A percentile compares a stretch with the other conserved stretches of the same genome.
These are phyloP conservation scores for Auriscalpium orientale DNA, from an alignment of 768 basidiomycete species.

Conservation along the genomic window DNA sequence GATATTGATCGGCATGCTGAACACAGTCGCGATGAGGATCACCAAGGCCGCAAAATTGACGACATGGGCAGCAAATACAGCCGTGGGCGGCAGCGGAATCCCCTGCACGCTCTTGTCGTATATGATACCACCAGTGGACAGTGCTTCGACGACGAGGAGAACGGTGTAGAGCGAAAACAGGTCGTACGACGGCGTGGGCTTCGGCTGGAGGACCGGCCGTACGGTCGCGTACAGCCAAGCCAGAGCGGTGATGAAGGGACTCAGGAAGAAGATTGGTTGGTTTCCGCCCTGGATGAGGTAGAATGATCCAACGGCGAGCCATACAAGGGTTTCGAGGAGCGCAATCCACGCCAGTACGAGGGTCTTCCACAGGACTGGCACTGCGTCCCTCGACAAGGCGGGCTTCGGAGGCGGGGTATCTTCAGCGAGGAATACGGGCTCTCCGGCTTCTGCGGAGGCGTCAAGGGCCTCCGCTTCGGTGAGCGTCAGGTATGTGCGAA, in stretches of 20 bases:
- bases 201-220: slow-evolving; percentile 45
- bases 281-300: slow-evolving; percentile 28
- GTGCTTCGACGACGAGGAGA: slow-evolving; percentile 36
- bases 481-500: background rate
- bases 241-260: slow-evolving; percentile 39
- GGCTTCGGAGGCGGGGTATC: too few species aligned
- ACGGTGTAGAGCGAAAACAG: slow-evolving; percentile 50
- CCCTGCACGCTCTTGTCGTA: slow-evolving; percentile 43
- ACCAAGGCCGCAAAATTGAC: slow-evolving; percentile 39
- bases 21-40: slow-evolving; percentile 37
- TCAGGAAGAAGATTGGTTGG: slow-evolving; percentile 28
- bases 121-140: slow-evolving; percentile 46
- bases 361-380: slow-evolving; percentile 42
- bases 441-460: background rate
- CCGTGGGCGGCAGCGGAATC: slow-evolving; percentile 33
- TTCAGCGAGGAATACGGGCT: too few species aligned
- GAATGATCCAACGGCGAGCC: slow-evolving; percentile 58
- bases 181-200: slow-evolving; percentile 54
- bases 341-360: slow-evolving; percentile 46
- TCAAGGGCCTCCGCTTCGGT: background rate
- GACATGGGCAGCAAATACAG: slow-evolving; percentile 20
- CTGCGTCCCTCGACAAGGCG: too few species aligned
- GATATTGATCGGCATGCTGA: slow-evolving; percentile 58
- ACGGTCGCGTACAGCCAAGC: slow-evolving; percentile 63
- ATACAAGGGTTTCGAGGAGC: slow-evolving; percentile 44